A percentile compares a stretch with the other conserved stretches of the same genome.
phyloP scores from a whole-genome alignment of 805 yeast genomes.

The Grigorovia transvaalensis region DNA sequence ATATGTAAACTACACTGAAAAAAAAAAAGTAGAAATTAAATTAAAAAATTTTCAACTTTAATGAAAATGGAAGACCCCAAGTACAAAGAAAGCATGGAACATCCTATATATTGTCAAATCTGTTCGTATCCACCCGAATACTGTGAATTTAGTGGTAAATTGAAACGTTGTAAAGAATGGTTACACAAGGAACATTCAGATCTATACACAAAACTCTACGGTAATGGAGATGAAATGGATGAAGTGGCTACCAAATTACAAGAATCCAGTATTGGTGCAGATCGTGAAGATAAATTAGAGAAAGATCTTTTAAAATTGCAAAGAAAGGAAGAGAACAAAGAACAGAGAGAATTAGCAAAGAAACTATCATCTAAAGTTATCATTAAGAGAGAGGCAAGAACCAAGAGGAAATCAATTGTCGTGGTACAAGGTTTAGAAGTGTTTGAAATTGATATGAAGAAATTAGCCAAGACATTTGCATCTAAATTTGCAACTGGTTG shows the following conservation, averaged over 20 bases:
- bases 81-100: conserved; percentile 18
- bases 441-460: conserved; percentile 80
- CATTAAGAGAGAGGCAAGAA: conserved; percentile 81
- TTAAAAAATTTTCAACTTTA: not conserved
- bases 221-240: conserved; percentile 31
- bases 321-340: conserved; percentile 74
- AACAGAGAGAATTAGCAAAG: conserved; percentile 72
- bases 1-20: no score
- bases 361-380: conserved; percentile 70
- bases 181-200: conserved; percentile 49
- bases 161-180: conserved; percentile 81
- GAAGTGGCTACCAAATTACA: conserved; percentile 30
- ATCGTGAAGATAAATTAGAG: conserved; percentile 72
- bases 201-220: conserved; percentile 48
- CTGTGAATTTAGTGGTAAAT: conserved; percentile 81
- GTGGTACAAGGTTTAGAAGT: conserved; percentile 84
- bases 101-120: conserved; percentile 60
- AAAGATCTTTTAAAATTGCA: conserved; percentile 78
- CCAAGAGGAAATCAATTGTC: conserved; percentile 78
- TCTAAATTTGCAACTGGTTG: conserved; percentile 95
- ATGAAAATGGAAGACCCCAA: no score
- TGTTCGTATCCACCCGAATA: conserved; percentile 83
- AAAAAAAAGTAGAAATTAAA: not conserved
- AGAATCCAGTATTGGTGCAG: conserved; percentile 53
- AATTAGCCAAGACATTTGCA: conserved; percentile 83